Evolutionary conservation across 2,329 filamentous ascomycete genomes (phyloP).

Genomic region (Exophiala spinifera): DNA sequence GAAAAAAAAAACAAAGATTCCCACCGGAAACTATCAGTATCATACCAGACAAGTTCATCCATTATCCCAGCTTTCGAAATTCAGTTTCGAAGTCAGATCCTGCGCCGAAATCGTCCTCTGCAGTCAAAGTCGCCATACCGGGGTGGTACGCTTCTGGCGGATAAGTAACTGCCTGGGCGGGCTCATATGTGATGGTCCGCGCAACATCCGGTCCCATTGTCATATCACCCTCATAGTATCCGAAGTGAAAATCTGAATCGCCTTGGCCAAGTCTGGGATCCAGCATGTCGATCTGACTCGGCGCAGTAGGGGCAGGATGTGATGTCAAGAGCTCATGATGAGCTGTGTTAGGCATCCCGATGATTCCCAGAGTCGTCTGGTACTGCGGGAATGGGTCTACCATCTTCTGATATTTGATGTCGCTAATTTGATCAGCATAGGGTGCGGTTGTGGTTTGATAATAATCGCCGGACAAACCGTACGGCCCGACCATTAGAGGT

Average conservation of each 20-base stretch:
- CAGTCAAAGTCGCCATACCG: slow-evolving; percentile 35
- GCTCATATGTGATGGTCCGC: slow-evolving; percentile 25
- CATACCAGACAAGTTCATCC: background rate
- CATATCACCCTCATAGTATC: slow-evolving; percentile 26
- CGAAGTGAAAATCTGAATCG: slow-evolving; percentile 32
- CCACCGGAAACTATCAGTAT: background rate
- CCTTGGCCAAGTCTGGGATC: slow-evolving; percentile 40
- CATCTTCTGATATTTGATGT: slow-evolving; percentile 34
- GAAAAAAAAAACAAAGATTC: background rate
- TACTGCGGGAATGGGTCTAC: slow-evolving; percentile 26
- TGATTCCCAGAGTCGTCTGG: slow-evolving; percentile 32
- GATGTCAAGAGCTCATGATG: slow-evolving; percentile 44
- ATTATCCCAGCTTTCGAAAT: slow-evolving; percentile 25
- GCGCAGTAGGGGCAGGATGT: slow-evolving; percentile 32
- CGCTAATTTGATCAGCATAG: slow-evolving; percentile 20
- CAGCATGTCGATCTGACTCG: slow-evolving; percentile 35
- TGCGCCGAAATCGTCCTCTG: slow-evolving; percentile 35
- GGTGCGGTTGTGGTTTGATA: slow-evolving; percentile 15
- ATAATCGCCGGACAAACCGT: slow-evolving; percentile 19
- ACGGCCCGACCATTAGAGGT: slow-evolving; percentile 20
- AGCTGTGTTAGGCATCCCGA: slow-evolving; percentile 42
- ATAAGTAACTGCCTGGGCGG: slow-evolving; percentile 21
- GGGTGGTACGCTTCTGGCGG: slow-evolving; percentile 29
- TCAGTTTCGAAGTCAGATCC: slow-evolving; percentile 28
- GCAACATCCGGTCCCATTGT: slow-evolving; percentile 29